Evolutionary conservation across 2,329 filamentous ascomycete species (phyloP), one percentile per base, ranked within the genome.

Genomic region (Fusarium sacchari): DNA sequence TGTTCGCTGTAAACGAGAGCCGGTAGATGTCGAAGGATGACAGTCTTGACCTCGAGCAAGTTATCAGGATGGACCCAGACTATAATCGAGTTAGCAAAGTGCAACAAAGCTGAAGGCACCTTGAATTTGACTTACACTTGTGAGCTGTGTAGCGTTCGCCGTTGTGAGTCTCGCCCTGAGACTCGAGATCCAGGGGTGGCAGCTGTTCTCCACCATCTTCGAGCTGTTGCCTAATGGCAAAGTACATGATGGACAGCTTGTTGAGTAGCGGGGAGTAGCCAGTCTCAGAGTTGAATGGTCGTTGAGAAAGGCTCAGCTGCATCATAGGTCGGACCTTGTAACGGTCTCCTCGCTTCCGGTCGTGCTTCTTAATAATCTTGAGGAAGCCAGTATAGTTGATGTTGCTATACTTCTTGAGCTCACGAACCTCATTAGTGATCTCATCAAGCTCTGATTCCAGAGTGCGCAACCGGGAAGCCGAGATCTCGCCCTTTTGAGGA

Each of bases 361-460:
- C 96, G 84, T 99, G 96, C 85, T 99, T 99, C 90, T 99, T 99
- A 64, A 95, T 95, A 53, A 97, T 97, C 87, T 99, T 99, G 80
- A 98, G 89, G 83, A 98, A 97, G 53, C 95, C 96, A 11, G 96
- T 97, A 83, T 98, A 99, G 85, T 99, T 99, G 85, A 98, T 92
- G 73, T 92, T 93, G 83, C 94, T 96, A 84, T 96, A 99, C 82
- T 94, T 96, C 84, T 97, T 96, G 76, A 99, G 88, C 86, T 97
- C 94, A 81, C 93, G 96, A 79, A 97, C 92, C 83, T 98, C 94
- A 81, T 94, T 94, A 39, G 94, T 96, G 82, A 98, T 96, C 60
- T 85, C 84, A 82, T 98, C 96, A 63, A 98, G 89, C 84, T 98
- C 94, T 53, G 86, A 83, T 79, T 96, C 88, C 43, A 96, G 91